Percentiles rank a stretch among this genome's conserved stretches.
These are phyloP conservation scores for Apiospora marii DNA, from an alignment of 2,329 filamentous ascomycete species.

Conservation along the genomic window DNA sequence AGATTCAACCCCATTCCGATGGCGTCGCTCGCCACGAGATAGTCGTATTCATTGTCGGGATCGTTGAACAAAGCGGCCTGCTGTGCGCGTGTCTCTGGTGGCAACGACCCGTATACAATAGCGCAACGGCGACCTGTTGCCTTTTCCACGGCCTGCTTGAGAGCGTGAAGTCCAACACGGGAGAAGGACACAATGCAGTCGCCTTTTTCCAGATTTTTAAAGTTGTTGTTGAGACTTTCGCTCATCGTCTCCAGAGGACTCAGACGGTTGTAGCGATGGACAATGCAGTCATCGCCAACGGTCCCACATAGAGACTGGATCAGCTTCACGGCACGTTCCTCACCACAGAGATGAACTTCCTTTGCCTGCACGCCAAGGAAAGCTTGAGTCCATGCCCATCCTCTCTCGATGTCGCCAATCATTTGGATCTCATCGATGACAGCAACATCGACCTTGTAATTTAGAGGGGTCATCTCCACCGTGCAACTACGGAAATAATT, in stretches of 20 bases:
- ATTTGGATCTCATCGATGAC: conserved; percentile 99
- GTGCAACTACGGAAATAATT: conserved; percentile 81
- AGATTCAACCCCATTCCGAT: conserved; percentile 98
- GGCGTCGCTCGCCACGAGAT: conserved; percentile 90
- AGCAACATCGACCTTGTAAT: conserved; percentile 76
- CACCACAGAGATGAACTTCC: conserved; percentile 93
- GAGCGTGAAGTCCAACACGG: conserved; percentile 78
- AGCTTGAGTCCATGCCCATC: conserved; percentile 95
- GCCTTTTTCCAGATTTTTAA: conserved; percentile 79
- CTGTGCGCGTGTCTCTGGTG: conserved; percentile 89
- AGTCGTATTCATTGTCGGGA: conserved; percentile 94
- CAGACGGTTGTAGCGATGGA: conserved; percentile 85
- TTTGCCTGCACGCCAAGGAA: conserved; percentile 85
- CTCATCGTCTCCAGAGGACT: conserved; percentile 76
- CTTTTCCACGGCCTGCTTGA: conserved; percentile 81
- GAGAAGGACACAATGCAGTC: conserved; percentile 92
- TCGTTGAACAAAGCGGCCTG: conserved; percentile 96
- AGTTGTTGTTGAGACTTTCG: conserved; percentile 67
- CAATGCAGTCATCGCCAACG: conserved; percentile 81
- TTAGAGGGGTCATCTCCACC: conserved; percentile 82
- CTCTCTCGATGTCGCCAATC: conserved; percentile 81
- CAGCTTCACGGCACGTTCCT: conserved; percentile 81
- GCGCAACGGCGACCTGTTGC: conserved; percentile 82
- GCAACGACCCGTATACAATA: conserved; percentile 90
- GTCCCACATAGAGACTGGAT: conserved; percentile 79